Conservation (phyloP, 208 protist species). For the Leishmania lainsoni region DNA sequence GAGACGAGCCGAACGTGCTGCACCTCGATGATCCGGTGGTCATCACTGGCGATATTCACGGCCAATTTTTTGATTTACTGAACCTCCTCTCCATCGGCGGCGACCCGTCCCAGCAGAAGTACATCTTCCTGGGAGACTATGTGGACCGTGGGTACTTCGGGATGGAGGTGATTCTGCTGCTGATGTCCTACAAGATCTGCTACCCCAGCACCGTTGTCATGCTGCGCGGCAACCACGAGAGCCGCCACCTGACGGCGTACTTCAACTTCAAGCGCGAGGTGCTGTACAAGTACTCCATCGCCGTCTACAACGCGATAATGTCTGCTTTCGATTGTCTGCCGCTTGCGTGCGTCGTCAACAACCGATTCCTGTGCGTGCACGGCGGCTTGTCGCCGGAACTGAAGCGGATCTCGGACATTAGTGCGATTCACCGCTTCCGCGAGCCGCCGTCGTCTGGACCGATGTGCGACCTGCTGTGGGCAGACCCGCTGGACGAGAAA, state of each 20-base stretch:
- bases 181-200: constrained; percentile 95
- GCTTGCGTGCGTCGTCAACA: constrained; percentile 86
- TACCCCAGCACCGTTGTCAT: constrained; percentile 93
- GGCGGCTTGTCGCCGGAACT: constrained; percentile 89
- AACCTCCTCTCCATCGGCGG: constrained; percentile 95
- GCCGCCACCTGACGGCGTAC: constrained; percentile 96
- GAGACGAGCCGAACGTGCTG: constrained; percentile 88
- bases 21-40: constrained; percentile 74
- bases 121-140: constrained; percentile 98
- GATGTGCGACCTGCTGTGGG: constrained; percentile 97
- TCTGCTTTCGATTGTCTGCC: constrained; percentile 94
- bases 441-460: constrained; percentile 90
- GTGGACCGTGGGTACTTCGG: constrained; percentile 94
- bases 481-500: constrained; percentile 93
- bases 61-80: constrained; percentile 97
- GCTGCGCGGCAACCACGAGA: constrained; percentile 98
- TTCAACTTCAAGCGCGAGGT: constrained; percentile 97
- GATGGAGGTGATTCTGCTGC: constrained; percentile 89
- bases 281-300: constrained; percentile 89
- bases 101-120: constrained; percentile 80
- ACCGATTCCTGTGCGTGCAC: constrained; percentile 94
- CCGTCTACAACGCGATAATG: constrained; percentile 92
- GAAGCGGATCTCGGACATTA: constrained; percentile 77
- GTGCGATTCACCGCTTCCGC: constrained; percentile 93
- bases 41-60: constrained; percentile 96